These are phyloP conservation scores for Ophiobolus disseminans DNA, from an alignment of 2,329 filamentous ascomycete species.

Conservation along the genomic window DNA sequence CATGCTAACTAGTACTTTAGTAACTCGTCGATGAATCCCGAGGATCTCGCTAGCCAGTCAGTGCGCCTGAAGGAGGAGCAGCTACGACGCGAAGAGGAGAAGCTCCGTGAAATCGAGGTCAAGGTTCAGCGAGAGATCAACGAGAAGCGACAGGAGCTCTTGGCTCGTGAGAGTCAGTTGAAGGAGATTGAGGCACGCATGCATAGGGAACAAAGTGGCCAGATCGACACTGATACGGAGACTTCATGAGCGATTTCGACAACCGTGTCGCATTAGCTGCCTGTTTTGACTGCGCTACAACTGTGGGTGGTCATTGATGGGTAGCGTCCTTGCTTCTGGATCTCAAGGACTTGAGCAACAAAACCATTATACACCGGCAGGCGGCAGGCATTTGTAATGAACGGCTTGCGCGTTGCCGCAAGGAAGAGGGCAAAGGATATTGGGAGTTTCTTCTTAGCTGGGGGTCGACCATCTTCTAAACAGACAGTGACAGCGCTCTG, in stretches of 20 bases:
- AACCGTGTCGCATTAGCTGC: conserved; percentile 9
- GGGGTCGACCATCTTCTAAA: conserved; percentile 34
- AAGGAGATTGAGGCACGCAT: conserved; percentile 98
- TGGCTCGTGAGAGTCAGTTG: conserved; percentile 97
- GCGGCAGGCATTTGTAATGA: conserved; percentile 45
- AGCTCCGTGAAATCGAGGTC: conserved; percentile 98
- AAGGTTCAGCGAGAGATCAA: conserved; percentile 99
- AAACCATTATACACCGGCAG: conserved; percentile 37
- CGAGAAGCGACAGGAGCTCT: conserved; percentile 97
- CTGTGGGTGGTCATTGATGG: conserved; percentile 22
- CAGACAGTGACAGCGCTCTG: conserved; percentile 32
- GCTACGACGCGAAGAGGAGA: conserved; percentile 98
- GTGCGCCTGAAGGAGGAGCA: conserved; percentile 99
- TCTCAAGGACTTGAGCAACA: conserved; percentile 26
- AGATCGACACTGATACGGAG: conserved; percentile 42
- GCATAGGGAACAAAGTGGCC: conserved; percentile 77
- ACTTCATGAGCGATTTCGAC: conserved; percentile 33
- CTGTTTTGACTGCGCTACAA: conserved; percentile 9
- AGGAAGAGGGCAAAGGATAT: conserved; percentile 30
- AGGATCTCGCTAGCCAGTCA: conserved; percentile 94
- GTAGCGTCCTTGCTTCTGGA: conserved; percentile 37
- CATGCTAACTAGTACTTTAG: conserved; percentile 45
- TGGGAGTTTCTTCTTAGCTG: conserved; percentile 38
- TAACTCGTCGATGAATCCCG: conserved; percentile 94
- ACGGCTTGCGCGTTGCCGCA: conserved; percentile 37